phyloP scores from a whole-genome alignment of 441 rosid species.

The Populus hybrid region DNA sequence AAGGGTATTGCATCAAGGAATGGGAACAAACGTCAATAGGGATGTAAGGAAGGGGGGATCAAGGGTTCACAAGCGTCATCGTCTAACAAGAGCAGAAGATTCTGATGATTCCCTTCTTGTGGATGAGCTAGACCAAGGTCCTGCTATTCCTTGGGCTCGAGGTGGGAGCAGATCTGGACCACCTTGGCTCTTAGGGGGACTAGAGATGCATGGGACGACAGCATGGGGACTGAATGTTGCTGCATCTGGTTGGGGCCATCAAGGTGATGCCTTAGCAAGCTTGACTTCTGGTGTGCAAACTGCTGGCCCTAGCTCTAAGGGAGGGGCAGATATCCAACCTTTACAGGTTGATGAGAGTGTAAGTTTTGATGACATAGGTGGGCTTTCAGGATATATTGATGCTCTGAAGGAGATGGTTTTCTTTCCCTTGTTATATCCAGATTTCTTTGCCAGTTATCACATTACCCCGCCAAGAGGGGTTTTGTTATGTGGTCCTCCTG shows the following conservation, averaged over 20 bases:
- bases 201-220: conserved; percentile 82
- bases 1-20: conserved; percentile 95
- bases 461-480: conserved; percentile 99
- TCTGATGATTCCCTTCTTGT: conserved; percentile 99
- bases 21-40: conserved; percentile 82
- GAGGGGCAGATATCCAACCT: conserved; percentile 99
- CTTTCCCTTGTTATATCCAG: conserved; percentile 97
- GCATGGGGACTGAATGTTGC: conserved; percentile 88
- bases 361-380: conserved; percentile 96
- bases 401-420: conserved; percentile 99
- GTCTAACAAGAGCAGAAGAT: conserved; percentile 77
- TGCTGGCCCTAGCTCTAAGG: conserved; percentile 99
- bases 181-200: conserved; percentile 97
- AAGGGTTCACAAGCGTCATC: conserved; percentile 92
- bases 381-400: conserved; percentile 90
- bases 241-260: conserved; percentile 99
- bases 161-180: conserved; percentile 95
- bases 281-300: no score
- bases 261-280: conserved; percentile 74
- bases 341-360: conserved; percentile 92
- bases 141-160: conserved; percentile 90
- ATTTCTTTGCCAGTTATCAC: conserved; percentile 93
- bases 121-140: conserved; percentile 99
- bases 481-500: conserved; percentile 98
- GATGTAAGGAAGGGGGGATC: conserved; percentile 92